These are phyloP conservation scores for Microstegium vimineum DNA, from an alignment of 176 grass and related monocot genomes.

Conservation along the genomic window DNA sequence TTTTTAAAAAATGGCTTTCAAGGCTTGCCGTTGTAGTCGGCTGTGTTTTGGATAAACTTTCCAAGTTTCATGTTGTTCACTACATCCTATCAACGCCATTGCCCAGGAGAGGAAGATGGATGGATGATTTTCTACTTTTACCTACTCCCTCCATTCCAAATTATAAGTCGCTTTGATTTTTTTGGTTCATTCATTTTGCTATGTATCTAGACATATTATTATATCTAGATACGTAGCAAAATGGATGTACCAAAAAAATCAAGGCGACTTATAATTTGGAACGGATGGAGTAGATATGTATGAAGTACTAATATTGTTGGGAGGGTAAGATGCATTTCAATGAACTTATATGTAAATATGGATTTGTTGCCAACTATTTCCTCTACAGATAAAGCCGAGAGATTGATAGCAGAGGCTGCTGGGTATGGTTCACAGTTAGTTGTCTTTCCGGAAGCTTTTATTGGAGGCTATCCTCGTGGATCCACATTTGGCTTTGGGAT, in stretches of 20 bases:
- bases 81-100: too few species aligned
- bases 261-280: too few species aligned
- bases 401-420: conserved; percentile 78
- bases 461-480: conserved; percentile 88
- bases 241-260: too few species aligned
- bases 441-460: conserved; percentile 89
- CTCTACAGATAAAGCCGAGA: conserved; percentile 81
- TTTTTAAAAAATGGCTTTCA: not conserved
- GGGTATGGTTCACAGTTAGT: conserved; percentile 79
- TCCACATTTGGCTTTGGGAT: conserved; percentile 74
- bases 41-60: too few species aligned
- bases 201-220: too few species aligned
- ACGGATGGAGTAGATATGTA: too few species aligned
- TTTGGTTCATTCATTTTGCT: too few species aligned
- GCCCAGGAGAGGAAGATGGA: not conserved
- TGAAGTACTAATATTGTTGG: not conserved
- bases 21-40: too few species aligned
- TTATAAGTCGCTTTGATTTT: too few species aligned
- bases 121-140: not conserved
- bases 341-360: not conserved
- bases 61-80: too few species aligned
- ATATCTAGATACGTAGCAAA: too few species aligned
- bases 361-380: not conserved
- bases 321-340: not conserved
- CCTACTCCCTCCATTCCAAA: too few species aligned